Evolutionary conservation across 176 grass and related monocot genomes (phyloP), one percentile per base, ranked within the genome.

Genomic region (Oryza australiensis): DNA sequence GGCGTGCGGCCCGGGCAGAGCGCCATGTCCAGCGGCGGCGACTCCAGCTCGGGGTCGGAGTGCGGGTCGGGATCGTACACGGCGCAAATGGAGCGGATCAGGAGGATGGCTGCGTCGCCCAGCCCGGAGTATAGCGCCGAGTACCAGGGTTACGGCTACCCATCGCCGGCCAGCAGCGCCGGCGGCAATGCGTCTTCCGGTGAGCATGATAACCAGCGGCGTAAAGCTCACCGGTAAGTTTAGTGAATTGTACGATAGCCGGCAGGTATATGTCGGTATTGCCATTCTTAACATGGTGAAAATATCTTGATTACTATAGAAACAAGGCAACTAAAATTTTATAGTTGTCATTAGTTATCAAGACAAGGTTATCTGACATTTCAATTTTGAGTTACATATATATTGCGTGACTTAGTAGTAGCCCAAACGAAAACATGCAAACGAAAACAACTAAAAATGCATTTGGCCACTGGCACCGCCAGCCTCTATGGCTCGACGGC

Each of bases 61-160:
- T 89, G 66, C 24, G 87, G 63, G 9, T 74, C 85, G 3, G 46
- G 67, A 1, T 91, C 88, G 23, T 87, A 91, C 81, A 72, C 69
- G 37, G 67, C 76, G 13, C 78, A 74, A 55, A 91, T 88, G 89
- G 82, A 82, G 72, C 22, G 73, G 3, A 72, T 88, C 34, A 28
- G 84, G 45, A 38, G 75, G 70, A 59, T 79, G 6, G 64, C 83
- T 15, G 64, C 83, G 22, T 0, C 77, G 41, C 70, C 81, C 3
- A 89, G 74, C 71, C 84, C 83, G 3, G 90, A 92, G 16, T 87
- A 89, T 38, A 84, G 83, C 35, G 53, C 24, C 7, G 90, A 80
- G 3, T 89, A 83, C 74, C 48, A 68, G 1, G 80, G 59, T 0
- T 72, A 30, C 45, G 74, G 41, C 1, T 83, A 73, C 51, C 48